phyloP scores from a whole-genome alignment of 352 stramenopile genomes.

The Globisporangium ultimum region DNA sequence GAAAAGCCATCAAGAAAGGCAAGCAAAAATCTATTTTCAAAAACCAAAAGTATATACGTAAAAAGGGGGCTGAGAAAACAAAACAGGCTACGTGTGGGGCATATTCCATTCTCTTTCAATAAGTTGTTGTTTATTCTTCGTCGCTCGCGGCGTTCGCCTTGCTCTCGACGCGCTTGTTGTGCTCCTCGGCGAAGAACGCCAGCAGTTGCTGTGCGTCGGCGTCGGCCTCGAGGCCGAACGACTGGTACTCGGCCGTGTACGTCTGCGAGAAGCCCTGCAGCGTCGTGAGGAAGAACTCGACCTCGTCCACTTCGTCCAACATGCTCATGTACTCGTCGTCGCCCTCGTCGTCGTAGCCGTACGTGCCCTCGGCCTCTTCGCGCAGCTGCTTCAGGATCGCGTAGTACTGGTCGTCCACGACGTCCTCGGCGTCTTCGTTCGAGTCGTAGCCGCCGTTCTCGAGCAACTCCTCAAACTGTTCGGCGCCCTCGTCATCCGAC shows the following conservation, averaged over 20 bases:
- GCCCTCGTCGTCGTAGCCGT: constrained; percentile 75
- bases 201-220: constrained; percentile 53
- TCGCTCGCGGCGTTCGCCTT: constrained; percentile 15
- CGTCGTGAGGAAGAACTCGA: constrained; percentile 89
- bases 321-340: constrained; percentile 93
- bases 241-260: constrained; percentile 51
- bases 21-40: background rate
- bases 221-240: constrained; percentile 59
- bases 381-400: constrained; percentile 91
- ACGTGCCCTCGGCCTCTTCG: constrained; percentile 81
- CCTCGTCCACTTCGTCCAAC: constrained; percentile 92
- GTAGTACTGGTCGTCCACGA: constrained; percentile 93
- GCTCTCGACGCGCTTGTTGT: constrained; percentile 35
- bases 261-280: constrained; percentile 73
- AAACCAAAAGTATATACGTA: background rate
- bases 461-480: constrained; percentile 83
- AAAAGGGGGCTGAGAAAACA: too few species aligned
- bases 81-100: background rate
- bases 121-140: constrained; percentile 10
- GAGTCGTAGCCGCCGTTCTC: constrained; percentile 91
- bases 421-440: constrained; percentile 89
- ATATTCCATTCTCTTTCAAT: constrained; percentile 3
- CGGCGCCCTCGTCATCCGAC: constrained; percentile 38
- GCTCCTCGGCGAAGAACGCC: constrained; percentile 51
- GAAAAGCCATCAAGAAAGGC: background rate